phyloP scores from a whole-genome alignment of 257 asterid species.

The Petunia secreta region DNA sequence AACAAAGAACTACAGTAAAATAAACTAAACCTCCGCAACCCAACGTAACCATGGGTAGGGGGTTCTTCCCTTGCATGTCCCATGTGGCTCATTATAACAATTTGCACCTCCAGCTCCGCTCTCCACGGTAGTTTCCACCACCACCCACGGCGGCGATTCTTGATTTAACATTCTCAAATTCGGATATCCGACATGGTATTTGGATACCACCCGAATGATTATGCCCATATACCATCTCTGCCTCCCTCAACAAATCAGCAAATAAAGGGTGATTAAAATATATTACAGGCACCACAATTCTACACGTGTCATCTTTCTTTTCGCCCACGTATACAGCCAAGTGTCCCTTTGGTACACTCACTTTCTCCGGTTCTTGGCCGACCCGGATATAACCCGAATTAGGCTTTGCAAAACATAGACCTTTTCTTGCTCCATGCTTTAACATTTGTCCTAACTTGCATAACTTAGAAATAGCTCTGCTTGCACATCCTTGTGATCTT shows the following conservation, averaged over 20 bases:
- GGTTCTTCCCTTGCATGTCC: slow-evolving; percentile 8
- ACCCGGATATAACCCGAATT: slow-evolving; percentile 45
- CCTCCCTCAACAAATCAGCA: slow-evolving; percentile 52
- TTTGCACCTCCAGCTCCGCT: slow-evolving; percentile 33
- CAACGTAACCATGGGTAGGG: neutral
- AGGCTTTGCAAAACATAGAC: slow-evolving; percentile 27
- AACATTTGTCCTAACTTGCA: slow-evolving; percentile 38
- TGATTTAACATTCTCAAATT: slow-evolving; percentile 56
- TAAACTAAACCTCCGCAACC: slow-evolving; percentile 14
- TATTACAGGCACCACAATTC: slow-evolving; percentile 69
- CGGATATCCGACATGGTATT: slow-evolving; percentile 65
- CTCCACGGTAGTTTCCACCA: slow-evolving; percentile 37
- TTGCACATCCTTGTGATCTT: slow-evolving; percentile 18
- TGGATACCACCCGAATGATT: slow-evolving; percentile 68
- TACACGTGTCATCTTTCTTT: slow-evolving; percentile 47
- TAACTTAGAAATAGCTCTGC: slow-evolving; percentile 42
- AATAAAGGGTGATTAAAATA: slow-evolving; percentile 70
- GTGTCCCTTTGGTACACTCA: slow-evolving; percentile 57
- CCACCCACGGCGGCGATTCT: slow-evolving; percentile 53
- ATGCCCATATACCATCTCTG: slow-evolving; percentile 64
- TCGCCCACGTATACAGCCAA: slow-evolving; percentile 72
- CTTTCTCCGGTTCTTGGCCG: slow-evolving; percentile 35
- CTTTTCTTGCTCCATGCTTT: slow-evolving; percentile 32
- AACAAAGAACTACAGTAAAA: neutral
- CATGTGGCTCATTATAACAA: neutral